Conservation (phyloP, 176 grass and related monocot genomes). For the Pontederia paniculata region DNA sequence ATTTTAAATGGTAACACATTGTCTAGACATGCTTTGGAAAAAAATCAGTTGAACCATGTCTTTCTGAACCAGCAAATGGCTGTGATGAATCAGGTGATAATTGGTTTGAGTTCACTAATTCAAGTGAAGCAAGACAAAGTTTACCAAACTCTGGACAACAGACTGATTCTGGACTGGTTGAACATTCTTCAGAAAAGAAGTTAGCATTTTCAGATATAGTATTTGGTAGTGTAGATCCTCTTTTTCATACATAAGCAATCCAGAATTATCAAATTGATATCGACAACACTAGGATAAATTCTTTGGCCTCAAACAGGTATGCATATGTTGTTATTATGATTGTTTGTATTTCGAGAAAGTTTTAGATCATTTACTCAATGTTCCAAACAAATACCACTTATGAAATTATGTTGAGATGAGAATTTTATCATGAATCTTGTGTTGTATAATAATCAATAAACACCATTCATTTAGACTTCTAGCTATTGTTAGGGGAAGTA, state of each 20-base stretch:
- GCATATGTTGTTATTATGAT: neutral
- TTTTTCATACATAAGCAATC: neutral
- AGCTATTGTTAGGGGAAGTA: too few relatives aligned
- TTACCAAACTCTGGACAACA: conserved; percentile 3
- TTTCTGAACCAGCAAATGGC: conserved; percentile 12
- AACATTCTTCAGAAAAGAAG: neutral
- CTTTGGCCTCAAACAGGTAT: conserved; percentile 10
- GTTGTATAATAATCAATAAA: too few relatives aligned
- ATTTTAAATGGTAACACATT: neutral
- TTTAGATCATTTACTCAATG: neutral
- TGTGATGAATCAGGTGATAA: conserved; percentile 26
- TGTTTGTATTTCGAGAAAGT: neutral
- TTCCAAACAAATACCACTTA: neutral
- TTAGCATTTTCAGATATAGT: neutral
- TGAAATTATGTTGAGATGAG: neutral
- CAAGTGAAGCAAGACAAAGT: neutral
- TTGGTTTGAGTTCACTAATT: conserved; percentile 12
- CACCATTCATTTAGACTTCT: too few relatives aligned
- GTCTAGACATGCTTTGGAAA: conserved; percentile 1
- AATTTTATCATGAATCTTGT: too few relatives aligned
- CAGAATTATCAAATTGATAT: conserved; percentile 1
- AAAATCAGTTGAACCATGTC: neutral
- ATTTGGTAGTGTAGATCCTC: conserved; percentile 1
- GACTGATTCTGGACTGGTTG: neutral
- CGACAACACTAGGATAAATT: neutral